Base-by-base conservation (phyloP, 257 asterid species). In the Nicotiana benthamiana region DNA sequence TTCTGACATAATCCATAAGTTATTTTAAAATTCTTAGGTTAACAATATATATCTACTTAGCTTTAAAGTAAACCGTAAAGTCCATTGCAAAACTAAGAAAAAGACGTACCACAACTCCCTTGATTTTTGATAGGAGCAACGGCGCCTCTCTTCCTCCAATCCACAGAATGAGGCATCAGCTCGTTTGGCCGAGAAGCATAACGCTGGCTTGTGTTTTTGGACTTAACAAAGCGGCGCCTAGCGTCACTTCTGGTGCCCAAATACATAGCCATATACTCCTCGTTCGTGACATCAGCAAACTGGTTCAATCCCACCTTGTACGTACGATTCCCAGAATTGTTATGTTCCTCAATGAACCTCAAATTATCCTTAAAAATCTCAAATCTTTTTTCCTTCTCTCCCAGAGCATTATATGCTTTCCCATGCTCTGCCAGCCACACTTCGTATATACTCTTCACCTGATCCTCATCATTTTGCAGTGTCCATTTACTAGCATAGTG, bases 121-220 rank as follows among this genome's bases (percentile, higher is more conserved):
- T 92, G 96, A 83, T 92, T 81, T 68, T 91, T 90, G 57, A 92
- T 53, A 48, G 91, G 90, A 81, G 93, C 83, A 80, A 91, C 96
- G 15, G 97, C 96, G 3, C 97, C 96, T 5, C 1, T 86, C 77
- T 83, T 63, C 84, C 98, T 89, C 97, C 98, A 94, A 78, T 94
- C 98, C 79, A 94, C 94, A 32, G 88, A 87, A 1, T 77, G 90
- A 75, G 94, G 97, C 84, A 92, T 51, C 67, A n/a, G 12, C 0
- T 90, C 92, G 12, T 87, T 90, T 16, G 80, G 82, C 46, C 79
- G 86, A 43, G 81, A 75, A 54, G 78, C 87, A 11, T 91, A 89
- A 8, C 94, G 80, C 1, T 27, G 91, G 87, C 91, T 89, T 0
- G 87, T 83, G 5, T 20, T 81, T 80, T 82, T 94, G 4, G 90